A percentile compares a stretch with the other conserved stretches of the same genome.
Conservation (phyloP, 164 flowering plant genomes). For the Chimonanthus salicifolius region DNA sequence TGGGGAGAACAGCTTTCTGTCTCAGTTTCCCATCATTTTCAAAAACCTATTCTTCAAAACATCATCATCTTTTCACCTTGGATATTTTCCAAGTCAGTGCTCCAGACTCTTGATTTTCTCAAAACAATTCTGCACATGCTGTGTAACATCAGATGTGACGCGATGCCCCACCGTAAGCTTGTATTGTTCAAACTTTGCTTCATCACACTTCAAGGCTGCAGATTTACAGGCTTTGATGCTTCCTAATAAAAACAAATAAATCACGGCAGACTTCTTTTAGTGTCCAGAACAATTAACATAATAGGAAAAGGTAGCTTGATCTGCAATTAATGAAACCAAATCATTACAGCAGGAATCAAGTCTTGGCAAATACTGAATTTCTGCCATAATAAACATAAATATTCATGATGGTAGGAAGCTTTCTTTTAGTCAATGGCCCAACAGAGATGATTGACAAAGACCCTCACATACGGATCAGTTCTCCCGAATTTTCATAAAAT, state of each 20-base stretch:
- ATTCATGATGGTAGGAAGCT: neutral
- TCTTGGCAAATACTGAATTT: neutral
- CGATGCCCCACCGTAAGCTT: conserved; percentile 39
- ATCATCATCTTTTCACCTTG: neutral
- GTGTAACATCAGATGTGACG: conserved; percentile 31
- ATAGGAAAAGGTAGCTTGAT: neutral
- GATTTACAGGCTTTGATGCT: conserved; percentile 61
- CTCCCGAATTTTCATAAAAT: neutral
- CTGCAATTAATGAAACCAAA: neutral
- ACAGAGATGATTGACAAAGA: too few relatives aligned
- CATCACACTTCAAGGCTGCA: conserved; percentile 68
- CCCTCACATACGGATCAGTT: neutral
- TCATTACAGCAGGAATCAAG: neutral
- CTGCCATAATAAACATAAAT: neutral
- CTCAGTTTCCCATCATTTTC: neutral
- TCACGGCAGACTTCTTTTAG: neutral
- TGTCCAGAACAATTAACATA: neutral
- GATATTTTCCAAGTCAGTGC: conserved; percentile 20
- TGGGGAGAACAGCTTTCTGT: neutral
- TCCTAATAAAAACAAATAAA: conserved; percentile 30
- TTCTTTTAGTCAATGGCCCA: too few relatives aligned
- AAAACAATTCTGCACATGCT: conserved; percentile 49
- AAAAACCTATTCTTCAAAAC: neutral
- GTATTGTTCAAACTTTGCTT: conserved; percentile 58
- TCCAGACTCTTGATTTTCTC: conserved; percentile 59